Evolutionary conservation across 345 rosid species (phyloP), one percentile per base, ranked within the genome.

Genomic region (Hevea brasiliensis): DNA sequence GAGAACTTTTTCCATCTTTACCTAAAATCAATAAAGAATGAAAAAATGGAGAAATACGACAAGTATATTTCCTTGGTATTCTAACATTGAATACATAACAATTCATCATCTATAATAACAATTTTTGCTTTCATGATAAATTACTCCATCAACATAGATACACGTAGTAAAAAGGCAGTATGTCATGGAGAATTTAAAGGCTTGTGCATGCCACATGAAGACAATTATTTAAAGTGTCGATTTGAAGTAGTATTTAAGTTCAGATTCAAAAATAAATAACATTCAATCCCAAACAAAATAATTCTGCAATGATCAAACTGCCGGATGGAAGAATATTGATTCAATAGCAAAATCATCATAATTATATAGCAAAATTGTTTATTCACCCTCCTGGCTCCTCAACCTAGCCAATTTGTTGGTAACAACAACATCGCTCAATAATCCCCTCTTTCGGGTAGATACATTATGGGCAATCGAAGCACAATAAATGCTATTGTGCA

Each of bases 391-490:
- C 82, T 85, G 89, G 84, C 90, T 85, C 41, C 86, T 85, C 83
- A 89, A 65, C 90, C 94, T 88, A n/a, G 94, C 90, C 81, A 88
- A 67, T 72, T 79, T 87, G 84, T 88, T 90, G 78, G 92, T 87
- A 3, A 90, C 86, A 18, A 86, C 92, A 77, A 90, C 79, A 58
- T 90, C 84, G 88, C 70, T 85, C 92, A 0, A 88, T 88, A 59
- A 86, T 90, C 29, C 80, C 86, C 92, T 81, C 84, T 86, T 90
- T 81, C 79, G 76, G 64, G 90, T 86, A 0, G 94, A 89, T 45
- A 89, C 83, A 17, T 87, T 68, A 60, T 88, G 90, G 2, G 91
- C 89, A 56, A 89, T 87, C 84, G 87, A 90, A 6, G 94, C 94
- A 76, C 90, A 89, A 73, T 87, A 89, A 1, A 83, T 84, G 89